These are phyloP conservation scores for Abrus precatorius DNA, from an alignment of 306 rosid species.

Conservation along the genomic window DNA sequence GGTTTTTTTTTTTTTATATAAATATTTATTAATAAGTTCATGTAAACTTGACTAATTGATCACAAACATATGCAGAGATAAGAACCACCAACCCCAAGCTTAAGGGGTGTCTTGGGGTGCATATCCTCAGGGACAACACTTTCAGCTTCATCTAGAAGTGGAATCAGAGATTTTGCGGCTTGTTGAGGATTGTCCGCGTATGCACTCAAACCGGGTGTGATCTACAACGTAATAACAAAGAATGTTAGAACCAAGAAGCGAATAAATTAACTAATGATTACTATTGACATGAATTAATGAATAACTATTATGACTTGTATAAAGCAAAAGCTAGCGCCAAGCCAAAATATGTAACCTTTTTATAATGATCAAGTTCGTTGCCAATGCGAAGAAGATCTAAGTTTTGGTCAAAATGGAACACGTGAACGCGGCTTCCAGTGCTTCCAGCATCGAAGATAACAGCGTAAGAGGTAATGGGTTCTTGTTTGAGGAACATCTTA, in stretches of 20 bases:
- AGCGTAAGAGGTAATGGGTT: slow-evolving; percentile 55
- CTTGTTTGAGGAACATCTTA: slow-evolving; percentile 50
- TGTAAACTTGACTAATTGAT: too few relatives aligned
- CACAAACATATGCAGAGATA: neutral
- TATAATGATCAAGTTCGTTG: slow-evolving; percentile 59
- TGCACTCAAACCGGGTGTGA: slow-evolving; percentile 70
- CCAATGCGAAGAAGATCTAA: slow-evolving; percentile 75
- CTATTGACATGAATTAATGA: neutral
- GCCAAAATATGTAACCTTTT: slow-evolving; percentile 31
- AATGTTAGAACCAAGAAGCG: neutral
- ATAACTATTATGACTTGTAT: neutral
- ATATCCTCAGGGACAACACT: slow-evolving; percentile 62
- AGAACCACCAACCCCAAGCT: slow-evolving; percentile 64
- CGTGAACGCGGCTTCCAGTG: slow-evolving; percentile 87
- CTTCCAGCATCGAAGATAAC: slow-evolving; percentile 90
- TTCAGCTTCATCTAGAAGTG: slow-evolving; percentile 66
- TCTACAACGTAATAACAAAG: neutral
- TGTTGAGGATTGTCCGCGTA: slow-evolving; percentile 57
- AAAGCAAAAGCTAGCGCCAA: neutral
- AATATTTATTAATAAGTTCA: too few relatives aligned
- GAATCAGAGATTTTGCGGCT: slow-evolving; percentile 75
- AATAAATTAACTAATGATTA: neutral
- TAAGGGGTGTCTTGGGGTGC: slow-evolving; percentile 70
- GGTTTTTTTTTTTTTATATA: too few relatives aligned
- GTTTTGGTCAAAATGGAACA: slow-evolving; percentile 66